Evolutionary conservation across 1,139 yeast genomes (phyloP), one percentile per base, ranked within the genome.

Genomic region (Suzukiozyma palmioleophila): DNA sequence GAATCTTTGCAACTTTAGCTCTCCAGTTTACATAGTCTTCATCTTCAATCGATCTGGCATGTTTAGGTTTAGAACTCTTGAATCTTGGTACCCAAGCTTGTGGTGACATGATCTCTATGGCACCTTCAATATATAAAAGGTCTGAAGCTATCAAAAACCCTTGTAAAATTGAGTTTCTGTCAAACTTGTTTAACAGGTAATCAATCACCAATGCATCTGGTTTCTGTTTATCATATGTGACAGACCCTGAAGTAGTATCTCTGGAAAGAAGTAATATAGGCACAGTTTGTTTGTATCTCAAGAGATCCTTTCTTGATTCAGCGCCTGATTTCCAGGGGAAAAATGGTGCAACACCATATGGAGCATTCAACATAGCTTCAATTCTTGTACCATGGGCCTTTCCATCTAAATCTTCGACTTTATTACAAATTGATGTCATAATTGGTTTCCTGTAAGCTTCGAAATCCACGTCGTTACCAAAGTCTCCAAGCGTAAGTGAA

Each of bases 381-480:
- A 78, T 65, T 53, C 70, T 73, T 10, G 80, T 75, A 2, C 84
- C 84, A 50, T 77, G 81, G 2, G 68, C 77, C 44, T 68, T 60
- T 2, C 82, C 82, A 51, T 78, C 83, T 28, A 75, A 48, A 46
- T 78, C 77, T 40, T 69, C 79, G 24, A 60, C 67, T 50, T 75
- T 68, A 12, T 69, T 64, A 51, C 76, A 66, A 1, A 77, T 79
- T 0, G 78, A 51, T 0, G 83, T 75, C 71, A 78, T 62, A 39
- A 78, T 77, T 1, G 81, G 60, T 36, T 70, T 61, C 21, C 66
- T 53, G 44, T 56, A 60, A 10, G 79, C 69, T 31, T 68, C 58
- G 2, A 67, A 57, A 10, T 56, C 54, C 8, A 56, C 57, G 0
- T 62, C 67, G 18, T 46, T 48, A 10, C 68, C 70, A 50, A 67